These are phyloP conservation scores for Boechera stricta DNA, from an alignment of 345 rosid species.

Conservation along the genomic window DNA sequence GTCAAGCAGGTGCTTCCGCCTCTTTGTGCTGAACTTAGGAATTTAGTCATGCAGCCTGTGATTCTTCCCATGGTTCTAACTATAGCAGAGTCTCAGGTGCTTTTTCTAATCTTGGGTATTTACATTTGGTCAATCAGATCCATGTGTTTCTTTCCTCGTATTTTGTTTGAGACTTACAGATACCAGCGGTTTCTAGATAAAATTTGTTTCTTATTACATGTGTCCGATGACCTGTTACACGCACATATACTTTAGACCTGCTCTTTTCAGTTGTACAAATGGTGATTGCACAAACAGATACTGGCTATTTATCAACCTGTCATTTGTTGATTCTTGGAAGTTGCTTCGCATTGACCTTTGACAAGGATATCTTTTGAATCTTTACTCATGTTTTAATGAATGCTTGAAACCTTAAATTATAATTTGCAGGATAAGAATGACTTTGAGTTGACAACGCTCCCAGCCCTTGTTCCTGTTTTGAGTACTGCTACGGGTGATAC, in stretches of 20 bases:
- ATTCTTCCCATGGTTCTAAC: constrained; percentile 97
- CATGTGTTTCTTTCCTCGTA: constrained; percentile 28
- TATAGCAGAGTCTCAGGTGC: constrained; percentile 96
- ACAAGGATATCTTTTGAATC: background rate
- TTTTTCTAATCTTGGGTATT: constrained; percentile 18
- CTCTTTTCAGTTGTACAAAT: constrained; percentile 19
- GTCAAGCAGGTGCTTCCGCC: constrained; percentile 90
- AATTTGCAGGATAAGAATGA: constrained; percentile 79
- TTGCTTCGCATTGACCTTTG: constrained; percentile 12
- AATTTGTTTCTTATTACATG: background rate
- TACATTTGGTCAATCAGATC: constrained; percentile 13
- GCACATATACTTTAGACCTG: constrained; percentile 11
- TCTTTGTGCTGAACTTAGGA: constrained; percentile 96
- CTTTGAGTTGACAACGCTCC: constrained; percentile 85
- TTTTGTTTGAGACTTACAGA: constrained; percentile 11
- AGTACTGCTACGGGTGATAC: constrained; percentile 93
- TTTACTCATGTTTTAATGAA: constrained; percentile 26
- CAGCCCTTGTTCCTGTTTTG: constrained; percentile 92
- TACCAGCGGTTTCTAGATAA: background rate
- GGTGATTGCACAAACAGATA: constrained; percentile 10
- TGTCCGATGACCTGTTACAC: constrained; percentile 12
- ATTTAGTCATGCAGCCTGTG: constrained; percentile 94
- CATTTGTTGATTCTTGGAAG: constrained; percentile 23
- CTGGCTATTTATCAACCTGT: constrained; percentile 1
- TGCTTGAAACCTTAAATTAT: constrained; percentile 19